Conservation (phyloP, 2,329 filamentous ascomycete species). For the Hortaea werneckii region DNA sequence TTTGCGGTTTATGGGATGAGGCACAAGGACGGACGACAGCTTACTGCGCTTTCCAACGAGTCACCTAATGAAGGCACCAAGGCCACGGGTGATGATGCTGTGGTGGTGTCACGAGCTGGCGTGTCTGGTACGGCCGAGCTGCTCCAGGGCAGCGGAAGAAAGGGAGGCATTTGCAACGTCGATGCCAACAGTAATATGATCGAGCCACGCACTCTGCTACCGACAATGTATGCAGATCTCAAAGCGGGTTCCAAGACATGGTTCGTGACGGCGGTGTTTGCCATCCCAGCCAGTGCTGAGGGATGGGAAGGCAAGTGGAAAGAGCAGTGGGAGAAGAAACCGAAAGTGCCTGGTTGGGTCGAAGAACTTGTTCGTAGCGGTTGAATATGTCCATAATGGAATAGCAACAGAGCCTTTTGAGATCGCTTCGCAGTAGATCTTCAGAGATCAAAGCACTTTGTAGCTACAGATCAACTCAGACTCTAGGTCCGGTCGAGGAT, state of each 20-base stretch:
- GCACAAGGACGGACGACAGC: slow-evolving; percentile 47
- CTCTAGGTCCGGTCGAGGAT: too few relatives aligned
- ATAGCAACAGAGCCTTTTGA: too few relatives aligned
- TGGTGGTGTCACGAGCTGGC: slow-evolving; percentile 29
- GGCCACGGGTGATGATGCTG: slow-evolving; percentile 28
- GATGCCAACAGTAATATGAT: slow-evolving; percentile 73
- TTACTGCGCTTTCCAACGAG: slow-evolving; percentile 31
- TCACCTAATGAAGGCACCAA: slow-evolving; percentile 33
- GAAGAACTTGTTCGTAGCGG: background rate
- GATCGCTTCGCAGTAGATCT: too few relatives aligned
- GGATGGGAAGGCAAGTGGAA: slow-evolving; percentile 46
- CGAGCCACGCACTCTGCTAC: slow-evolving; percentile 61
- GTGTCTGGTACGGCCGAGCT: slow-evolving; percentile 39
- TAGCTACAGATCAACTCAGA: too few relatives aligned
- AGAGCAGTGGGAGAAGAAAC: slow-evolving; percentile 5
- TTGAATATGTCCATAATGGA: too few relatives aligned
- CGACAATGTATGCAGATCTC: slow-evolving; percentile 55
- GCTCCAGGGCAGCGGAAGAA: slow-evolving; percentile 30
- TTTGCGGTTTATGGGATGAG: slow-evolving; percentile 59
- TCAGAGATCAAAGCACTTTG: too few relatives aligned
- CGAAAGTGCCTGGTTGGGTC: slow-evolving; percentile 19
- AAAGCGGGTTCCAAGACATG: slow-evolving; percentile 38
- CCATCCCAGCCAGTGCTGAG: slow-evolving; percentile 49
- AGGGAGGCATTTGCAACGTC: slow-evolving; percentile 54
- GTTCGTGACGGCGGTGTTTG: slow-evolving; percentile 60